Evolutionary conservation across 768 basidiomycete species (phyloP).

Genomic region (Leucocoprinus leucothites): DNA sequence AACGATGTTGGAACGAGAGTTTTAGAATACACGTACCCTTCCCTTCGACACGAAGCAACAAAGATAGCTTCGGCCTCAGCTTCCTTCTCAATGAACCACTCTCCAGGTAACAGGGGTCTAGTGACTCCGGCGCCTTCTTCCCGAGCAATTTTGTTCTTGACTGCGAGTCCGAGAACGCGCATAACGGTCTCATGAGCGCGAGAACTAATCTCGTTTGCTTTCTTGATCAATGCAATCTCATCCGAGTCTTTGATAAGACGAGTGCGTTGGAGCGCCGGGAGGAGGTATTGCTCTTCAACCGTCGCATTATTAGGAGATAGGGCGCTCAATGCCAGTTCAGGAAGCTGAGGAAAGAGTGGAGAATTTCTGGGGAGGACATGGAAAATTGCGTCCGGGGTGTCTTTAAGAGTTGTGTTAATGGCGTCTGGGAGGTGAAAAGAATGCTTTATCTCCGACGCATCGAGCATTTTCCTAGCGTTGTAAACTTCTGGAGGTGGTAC

Average conservation of each 20-base stretch:
- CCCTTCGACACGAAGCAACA: slow-evolving; percentile 82
- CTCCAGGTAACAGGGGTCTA: slow-evolving; percentile 60
- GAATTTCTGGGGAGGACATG: slow-evolving; percentile 60
- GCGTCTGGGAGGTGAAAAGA: slow-evolving; percentile 40
- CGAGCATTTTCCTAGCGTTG: slow-evolving; percentile 47
- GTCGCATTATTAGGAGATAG: slow-evolving; percentile 31
- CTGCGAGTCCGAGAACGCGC: slow-evolving; percentile 80
- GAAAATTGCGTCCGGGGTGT: slow-evolving; percentile 52
- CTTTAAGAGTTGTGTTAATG: slow-evolving; percentile 44
- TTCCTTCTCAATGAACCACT: slow-evolving; percentile 92
- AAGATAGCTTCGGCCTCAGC: slow-evolving; percentile 94
- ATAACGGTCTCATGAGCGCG: slow-evolving; percentile 90
- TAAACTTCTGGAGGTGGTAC: slow-evolving; percentile 71
- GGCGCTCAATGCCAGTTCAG: slow-evolving; percentile 37
- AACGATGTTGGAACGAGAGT: slow-evolving; percentile 2
- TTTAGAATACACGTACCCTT: slow-evolving; percentile 58
- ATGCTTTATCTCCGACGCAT: slow-evolving; percentile 60
- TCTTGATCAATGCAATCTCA: slow-evolving; percentile 74
- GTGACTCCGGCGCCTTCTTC: slow-evolving; percentile 41
- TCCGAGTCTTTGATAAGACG: slow-evolving; percentile 72
- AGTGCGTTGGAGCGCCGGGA: slow-evolving; percentile 75
- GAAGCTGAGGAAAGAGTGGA: slow-evolving; percentile 49
- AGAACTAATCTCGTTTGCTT: slow-evolving; percentile 84
- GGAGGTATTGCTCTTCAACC: slow-evolving; percentile 61
- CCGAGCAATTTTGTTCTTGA: slow-evolving; percentile 50